Evolutionary conservation across 2,329 filamentous ascomycete species (phyloP).

Genomic region (Aspergillus sp.): DNA sequence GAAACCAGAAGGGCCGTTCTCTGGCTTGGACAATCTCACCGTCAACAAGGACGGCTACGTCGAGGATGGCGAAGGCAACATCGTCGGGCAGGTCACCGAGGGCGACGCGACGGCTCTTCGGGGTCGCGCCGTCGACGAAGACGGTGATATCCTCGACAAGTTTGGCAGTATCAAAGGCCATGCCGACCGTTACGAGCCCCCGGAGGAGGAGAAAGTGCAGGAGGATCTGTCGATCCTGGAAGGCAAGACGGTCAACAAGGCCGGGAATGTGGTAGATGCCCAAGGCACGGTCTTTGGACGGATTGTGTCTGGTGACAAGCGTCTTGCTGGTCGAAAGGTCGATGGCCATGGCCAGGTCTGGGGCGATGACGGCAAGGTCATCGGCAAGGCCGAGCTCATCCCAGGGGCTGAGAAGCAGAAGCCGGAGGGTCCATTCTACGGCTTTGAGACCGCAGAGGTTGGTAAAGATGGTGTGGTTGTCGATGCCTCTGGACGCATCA

Average conservation of each 20-base stretch:
- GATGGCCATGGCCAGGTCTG: conserved; percentile 64
- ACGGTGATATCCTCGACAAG: conserved; percentile 78
- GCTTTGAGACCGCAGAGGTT: conserved; percentile 57
- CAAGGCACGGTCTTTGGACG: conserved; percentile 59
- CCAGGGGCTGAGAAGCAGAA: conserved; percentile 49
- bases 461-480: conserved; percentile 58
- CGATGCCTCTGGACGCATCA: conserved; percentile 38
- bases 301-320: conserved; percentile 57
- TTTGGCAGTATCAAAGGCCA: conserved; percentile 64
- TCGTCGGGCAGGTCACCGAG: conserved; percentile 69
- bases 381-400: conserved; percentile 58
- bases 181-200: conserved; percentile 55
- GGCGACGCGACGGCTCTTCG: conserved; percentile 72
- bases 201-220: conserved; percentile 49
- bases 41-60: conserved; percentile 60
- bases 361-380: conserved; percentile 62
- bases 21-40: conserved; percentile 55
- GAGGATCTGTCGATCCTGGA: conserved; percentile 60
- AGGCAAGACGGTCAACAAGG: conserved; percentile 64
- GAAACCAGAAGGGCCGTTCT: conserved; percentile 57
- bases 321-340: conserved; percentile 61
- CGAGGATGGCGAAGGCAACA: conserved; percentile 74
- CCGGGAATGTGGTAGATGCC: conserved; percentile 60
- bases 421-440: conserved; percentile 59
- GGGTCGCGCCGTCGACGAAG: conserved; percentile 74